Conservation (phyloP, 202 grass and related monocot genomes). For the Panicum hallii region DNA sequence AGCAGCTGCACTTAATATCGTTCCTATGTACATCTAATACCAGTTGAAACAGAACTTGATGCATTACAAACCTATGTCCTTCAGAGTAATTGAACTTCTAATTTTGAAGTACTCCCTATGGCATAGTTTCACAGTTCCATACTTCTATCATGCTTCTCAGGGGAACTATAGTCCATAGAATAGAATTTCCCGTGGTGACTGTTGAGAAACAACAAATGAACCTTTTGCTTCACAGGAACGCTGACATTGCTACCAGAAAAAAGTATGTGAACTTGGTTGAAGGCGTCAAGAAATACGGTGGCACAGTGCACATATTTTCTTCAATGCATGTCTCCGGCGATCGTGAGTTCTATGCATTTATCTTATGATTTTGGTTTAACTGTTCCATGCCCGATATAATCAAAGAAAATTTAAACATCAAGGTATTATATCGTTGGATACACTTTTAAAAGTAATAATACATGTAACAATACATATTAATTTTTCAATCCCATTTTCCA, state of each 20-base stretch:
- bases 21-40: neutral
- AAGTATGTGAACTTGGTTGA: constrained; percentile 85
- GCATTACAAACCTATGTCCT: constrained; percentile 10
- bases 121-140: neutral
- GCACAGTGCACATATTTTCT: constrained; percentile 87
- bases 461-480: neutral
- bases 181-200: neutral
- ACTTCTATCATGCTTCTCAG: constrained; percentile 7
- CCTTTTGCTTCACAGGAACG: constrained; percentile 57
- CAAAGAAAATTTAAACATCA: neutral
- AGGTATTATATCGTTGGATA: neutral
- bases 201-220: neutral
- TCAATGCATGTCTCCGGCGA: constrained; percentile 96
- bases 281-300: constrained; percentile 71
- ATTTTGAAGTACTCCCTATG: neutral
- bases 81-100: neutral
- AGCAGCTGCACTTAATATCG: neutral
- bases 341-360: constrained; percentile 59
- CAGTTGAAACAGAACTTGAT: constrained; percentile 23
- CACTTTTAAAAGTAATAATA: neutral
- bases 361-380: neutral
- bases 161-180: neutral
- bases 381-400: neutral
- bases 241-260: constrained; percentile 74
- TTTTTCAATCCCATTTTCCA: neutral